Base-by-base conservation (phyloP, 371 early-diverging fungal species). In the Mucor saturninus region DNA sequence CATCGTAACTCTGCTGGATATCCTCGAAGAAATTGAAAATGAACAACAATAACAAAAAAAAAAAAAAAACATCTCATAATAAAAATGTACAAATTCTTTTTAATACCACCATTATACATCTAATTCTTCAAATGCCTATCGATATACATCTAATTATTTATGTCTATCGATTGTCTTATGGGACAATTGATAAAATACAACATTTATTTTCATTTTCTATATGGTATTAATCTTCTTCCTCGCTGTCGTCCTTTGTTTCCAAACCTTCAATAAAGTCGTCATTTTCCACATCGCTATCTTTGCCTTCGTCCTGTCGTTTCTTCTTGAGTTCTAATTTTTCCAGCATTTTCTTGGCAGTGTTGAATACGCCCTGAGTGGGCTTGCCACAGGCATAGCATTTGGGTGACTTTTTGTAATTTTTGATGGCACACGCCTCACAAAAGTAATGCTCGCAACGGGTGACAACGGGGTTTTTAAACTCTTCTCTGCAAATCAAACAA, bases 361-460 rank as follows among this genome's bases (percentile, higher is more conserved):
- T 90, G 70, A 98, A 97, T 13, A 91, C 80, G 4, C 98, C 98
- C 46, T 79, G 85, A 1, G 98, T 98, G 0, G 92, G 80, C 0
- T 87, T 74, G 9, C 90, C 90, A 72, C 98, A 98, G 0, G 91
- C 92, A 73, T 86, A 92, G 71, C 98, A 98, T 69, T 96, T 97
- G n/a, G 91, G 86, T 10, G 88, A 81, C 71, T 94, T 95, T 29
- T 50, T 26, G 81, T 67, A 69, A 88, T 92, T 83, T 54, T 89
- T 78, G 49, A 96, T 65, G 8, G 98, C 98, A 65, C 98, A 98
- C n/a, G 77, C 75, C 70, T 96, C 96, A 77, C 98, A 97, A 75
- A 97, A 98, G 71, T 95, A 96, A 68, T 98, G 98, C 13, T 85
- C 79, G 75, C 98, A 98, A 69, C 88, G 93, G 59, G 98, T 97